Base-by-base conservation (phyloP, 2,329 filamentous ascomycete genomes). In the Colletotrichum gigasporum region DNA sequence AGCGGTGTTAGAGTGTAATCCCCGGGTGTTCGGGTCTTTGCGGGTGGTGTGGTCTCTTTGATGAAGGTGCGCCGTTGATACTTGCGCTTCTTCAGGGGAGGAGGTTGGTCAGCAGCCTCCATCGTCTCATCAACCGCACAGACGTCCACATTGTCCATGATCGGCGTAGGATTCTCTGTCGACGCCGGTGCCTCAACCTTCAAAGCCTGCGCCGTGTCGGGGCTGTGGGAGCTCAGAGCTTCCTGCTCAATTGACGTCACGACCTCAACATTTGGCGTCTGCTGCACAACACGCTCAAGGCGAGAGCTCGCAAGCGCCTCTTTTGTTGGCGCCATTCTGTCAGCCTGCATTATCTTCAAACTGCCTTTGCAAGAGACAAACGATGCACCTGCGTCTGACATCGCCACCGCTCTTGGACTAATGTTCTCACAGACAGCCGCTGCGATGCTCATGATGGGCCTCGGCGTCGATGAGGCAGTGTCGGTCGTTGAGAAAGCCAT, bases 1-100 rank as follows among this genome's bases (percentile, higher is more conserved):
- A 90, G 83, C 1, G 89, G 85, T 0, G 93, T 97, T 18, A 95
- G 87, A 28, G 92, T 90, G 78, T 98, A 98, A 77, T 96, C 92
- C 1, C 92, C 91, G 0, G 90, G 90, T 0, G 82, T 79, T 30
- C 92, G 89, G 9, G 74, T 51, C 10, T 72, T 72, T 1, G 74
- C 70, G 7, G 74, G 76, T 22, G 73, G 74, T 12, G 72, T 75
- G 3, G 70, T 66, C 50, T 77, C 71, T 64, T 77, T 78, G 53
- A 67, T 59, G 34, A 73, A 77, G 8, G 73, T 72, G 9, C 73
- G 71, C 4, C 72, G 72, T 63, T 77, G 74, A 24, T 75, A 75
- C 56, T 78, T 82, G 34, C 72, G 70, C 14, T 72, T 74, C 65
- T 75, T 76, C 5, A 71, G 64, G 50, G 56, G 8, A 66, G 67